A percentile compares a stretch with the other conserved stretches of the same genome.
Conservation (phyloP, 2,329 filamentous ascomycete species). For the Xylaria multiplex region DNA sequence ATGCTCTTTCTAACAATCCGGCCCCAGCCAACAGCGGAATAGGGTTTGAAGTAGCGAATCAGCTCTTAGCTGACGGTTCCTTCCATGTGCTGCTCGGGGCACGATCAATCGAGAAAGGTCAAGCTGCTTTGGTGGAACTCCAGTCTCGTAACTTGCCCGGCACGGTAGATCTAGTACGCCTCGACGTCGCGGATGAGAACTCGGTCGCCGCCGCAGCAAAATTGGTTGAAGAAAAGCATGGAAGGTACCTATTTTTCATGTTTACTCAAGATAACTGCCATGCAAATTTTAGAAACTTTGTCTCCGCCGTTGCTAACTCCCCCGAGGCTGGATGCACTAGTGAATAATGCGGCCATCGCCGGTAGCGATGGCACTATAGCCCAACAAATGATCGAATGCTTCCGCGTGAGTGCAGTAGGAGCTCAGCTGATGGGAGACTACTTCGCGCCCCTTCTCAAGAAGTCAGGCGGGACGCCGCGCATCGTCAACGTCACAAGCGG, state of each 20-base stretch:
- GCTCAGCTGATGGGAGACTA: constrained; percentile 21
- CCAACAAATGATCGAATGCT: constrained; percentile 24
- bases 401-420: constrained; percentile 20
- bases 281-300: neutral
- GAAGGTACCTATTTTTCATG: constrained; percentile 11
- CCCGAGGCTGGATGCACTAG: constrained; percentile 21
- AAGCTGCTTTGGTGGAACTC: constrained; percentile 11
- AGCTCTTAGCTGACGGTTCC: constrained; percentile 25
- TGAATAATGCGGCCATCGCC: constrained; percentile 28
- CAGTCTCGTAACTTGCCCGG: constrained; percentile 24
- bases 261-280: neutral
- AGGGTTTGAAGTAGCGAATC: constrained; percentile 25
- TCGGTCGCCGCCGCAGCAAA: constrained; percentile 23
- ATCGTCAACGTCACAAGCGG: constrained; percentile 28
- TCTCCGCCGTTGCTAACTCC: neutral
- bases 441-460: constrained; percentile 15
- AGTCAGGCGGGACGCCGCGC: constrained; percentile 1
- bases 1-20: neutral
- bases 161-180: constrained; percentile 19
- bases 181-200: constrained; percentile 24
- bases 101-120: constrained; percentile 21
- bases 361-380: constrained; percentile 9
- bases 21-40: constrained; percentile 25
- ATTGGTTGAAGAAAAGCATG: constrained; percentile 19
- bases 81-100: constrained; percentile 24